Evolutionary conservation across 1,284 basidiomycete genomes (phyloP).

Genomic region (Vanrija humicola): DNA sequence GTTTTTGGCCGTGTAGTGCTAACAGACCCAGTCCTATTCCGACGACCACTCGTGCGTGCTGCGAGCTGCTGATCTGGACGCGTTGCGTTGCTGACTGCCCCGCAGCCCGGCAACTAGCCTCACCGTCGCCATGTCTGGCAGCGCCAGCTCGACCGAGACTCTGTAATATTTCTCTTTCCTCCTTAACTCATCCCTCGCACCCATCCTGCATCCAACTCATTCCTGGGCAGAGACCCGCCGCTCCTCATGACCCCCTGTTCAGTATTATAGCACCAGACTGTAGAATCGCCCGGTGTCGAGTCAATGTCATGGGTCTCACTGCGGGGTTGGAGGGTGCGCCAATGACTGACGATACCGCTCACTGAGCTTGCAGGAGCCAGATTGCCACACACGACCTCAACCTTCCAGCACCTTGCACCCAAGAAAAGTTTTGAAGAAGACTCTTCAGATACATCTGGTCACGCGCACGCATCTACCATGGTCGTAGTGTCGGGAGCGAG

Average conservation of each 20-base stretch:
- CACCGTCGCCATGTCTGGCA: background rate
- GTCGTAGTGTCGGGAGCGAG: background rate
- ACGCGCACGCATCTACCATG: too few relatives aligned
- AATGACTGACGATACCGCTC: too few relatives aligned
- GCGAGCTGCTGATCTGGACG: too few relatives aligned
- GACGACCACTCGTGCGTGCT: conserved; percentile 50
- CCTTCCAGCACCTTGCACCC: background rate
- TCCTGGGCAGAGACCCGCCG: background rate
- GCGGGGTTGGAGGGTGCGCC: too few relatives aligned
- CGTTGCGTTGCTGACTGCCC: background rate
- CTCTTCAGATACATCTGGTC: too few relatives aligned
- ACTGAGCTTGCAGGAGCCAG: too few relatives aligned
- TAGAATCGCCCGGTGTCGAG: background rate
- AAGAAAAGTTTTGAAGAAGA: too few relatives aligned
- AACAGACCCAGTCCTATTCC: conserved; percentile 48
- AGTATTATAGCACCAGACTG: background rate
- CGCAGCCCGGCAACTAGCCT: background rate
- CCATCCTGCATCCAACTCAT: background rate
- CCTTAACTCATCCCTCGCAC: background rate
- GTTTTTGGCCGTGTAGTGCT: conserved; percentile 25
- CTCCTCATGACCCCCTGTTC: background rate
- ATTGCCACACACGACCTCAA: background rate
- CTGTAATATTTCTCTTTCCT: background rate
- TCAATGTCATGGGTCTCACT: too few relatives aligned
- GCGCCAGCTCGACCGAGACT: background rate